phyloP scores from a whole-genome alignment of 2,329 filamentous ascomycete genomes.

The Fusarium liriodendri region DNA sequence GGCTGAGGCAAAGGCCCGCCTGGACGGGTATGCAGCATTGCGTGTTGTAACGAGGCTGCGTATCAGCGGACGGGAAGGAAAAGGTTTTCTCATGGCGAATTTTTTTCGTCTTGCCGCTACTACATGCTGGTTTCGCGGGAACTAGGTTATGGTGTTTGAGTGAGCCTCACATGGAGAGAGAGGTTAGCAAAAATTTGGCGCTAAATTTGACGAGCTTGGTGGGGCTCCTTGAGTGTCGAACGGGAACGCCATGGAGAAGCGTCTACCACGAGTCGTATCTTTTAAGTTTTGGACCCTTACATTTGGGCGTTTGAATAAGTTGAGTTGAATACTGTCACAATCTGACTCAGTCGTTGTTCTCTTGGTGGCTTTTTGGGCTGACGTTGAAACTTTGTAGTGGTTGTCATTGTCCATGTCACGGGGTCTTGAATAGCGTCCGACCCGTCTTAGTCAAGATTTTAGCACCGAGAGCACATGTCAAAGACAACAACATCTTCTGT shows the following conservation, averaged over 20 bases:
- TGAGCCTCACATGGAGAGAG: neutral
- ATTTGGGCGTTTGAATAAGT: neutral
- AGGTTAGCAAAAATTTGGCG: slow-evolving; percentile 41
- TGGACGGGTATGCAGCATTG: slow-evolving; percentile 16
- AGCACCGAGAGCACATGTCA: slow-evolving; percentile 36
- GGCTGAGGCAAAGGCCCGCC: slow-evolving; percentile 17
- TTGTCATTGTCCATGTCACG: slow-evolving; percentile 29
- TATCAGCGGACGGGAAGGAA: slow-evolving; percentile 19
- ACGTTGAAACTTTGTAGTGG: neutral
- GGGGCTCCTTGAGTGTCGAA: neutral
- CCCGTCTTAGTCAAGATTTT: slow-evolving; percentile 4
- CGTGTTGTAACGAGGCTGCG: slow-evolving; percentile 11
- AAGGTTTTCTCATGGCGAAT: slow-evolving; percentile 34
- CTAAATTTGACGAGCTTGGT: slow-evolving; percentile 9
- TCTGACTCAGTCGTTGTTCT: neutral
- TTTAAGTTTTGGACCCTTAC: neutral
- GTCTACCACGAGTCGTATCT: neutral
- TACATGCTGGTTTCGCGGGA: slow-evolving; percentile 1
- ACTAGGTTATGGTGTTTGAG: slow-evolving; percentile 16
- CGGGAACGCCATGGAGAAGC: neutral
- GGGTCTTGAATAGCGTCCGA: neutral
- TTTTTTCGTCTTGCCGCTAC: slow-evolving; percentile 3
- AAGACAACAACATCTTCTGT: neutral
- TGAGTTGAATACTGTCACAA: neutral
- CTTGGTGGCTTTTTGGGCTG: neutral